Evolutionary conservation across 75 land plant genomes (phyloP).

Genomic region (Azolla pinnata): DNA sequence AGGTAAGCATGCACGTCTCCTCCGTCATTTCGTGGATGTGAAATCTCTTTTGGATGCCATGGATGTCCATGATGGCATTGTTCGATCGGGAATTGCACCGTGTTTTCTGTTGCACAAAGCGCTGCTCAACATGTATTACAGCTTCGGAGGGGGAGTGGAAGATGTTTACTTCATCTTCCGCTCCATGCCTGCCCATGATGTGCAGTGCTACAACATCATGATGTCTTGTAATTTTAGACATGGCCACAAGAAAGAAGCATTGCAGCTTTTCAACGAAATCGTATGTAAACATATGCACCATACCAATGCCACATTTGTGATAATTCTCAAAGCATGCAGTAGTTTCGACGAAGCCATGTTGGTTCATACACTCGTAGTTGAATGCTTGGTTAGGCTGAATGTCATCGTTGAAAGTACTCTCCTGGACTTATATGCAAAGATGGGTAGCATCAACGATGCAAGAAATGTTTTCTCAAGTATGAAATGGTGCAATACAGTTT

Average conservation of each 20-base stretch:
- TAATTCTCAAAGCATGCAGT: slow-evolving; percentile 12
- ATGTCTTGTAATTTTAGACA: neutral
- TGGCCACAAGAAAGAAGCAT: neutral
- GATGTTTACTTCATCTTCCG: too few species aligned
- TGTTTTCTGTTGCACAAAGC: too few species aligned
- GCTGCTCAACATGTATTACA: too few species aligned
- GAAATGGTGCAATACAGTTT: slow-evolving; percentile 20
- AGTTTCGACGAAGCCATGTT: slow-evolving; percentile 1
- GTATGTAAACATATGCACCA: neutral
- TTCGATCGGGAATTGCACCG: too few species aligned
- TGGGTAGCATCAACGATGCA: slow-evolving; percentile 7
- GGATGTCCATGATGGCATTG: too few species aligned
- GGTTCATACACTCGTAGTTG: slow-evolving; percentile 8
- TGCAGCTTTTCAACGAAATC: neutral
- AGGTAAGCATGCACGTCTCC: too few species aligned
- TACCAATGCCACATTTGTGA: slow-evolving; percentile 7
- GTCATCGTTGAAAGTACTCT: slow-evolving; percentile 12
- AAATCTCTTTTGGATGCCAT: too few species aligned
- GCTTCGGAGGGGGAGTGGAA: too few species aligned
- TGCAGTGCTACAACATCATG: too few species aligned
- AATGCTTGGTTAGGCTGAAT: neutral
- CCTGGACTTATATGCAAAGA: slow-evolving; percentile 6
- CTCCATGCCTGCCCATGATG: too few species aligned
- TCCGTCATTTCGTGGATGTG: too few species aligned
- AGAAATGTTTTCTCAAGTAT: slow-evolving; percentile 10